A percentile compares a stretch with the other conserved stretches of the same genome.
These are phyloP conservation scores for Calonectria fujianensis DNA, from an alignment of 2,329 filamentous ascomycete genomes.

Conservation along the genomic window DNA sequence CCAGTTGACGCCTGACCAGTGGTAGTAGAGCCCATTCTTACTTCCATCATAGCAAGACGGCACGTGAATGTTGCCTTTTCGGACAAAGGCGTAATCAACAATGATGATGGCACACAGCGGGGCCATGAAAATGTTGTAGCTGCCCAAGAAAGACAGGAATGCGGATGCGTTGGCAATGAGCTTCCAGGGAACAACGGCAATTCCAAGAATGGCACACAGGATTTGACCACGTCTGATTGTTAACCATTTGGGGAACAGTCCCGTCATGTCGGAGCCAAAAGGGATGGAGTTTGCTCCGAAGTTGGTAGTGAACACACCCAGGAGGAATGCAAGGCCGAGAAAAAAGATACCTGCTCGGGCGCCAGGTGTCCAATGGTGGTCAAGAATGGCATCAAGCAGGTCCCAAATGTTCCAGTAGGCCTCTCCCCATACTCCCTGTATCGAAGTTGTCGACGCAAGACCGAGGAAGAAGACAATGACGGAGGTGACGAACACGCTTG, in stretches of 20 bases:
- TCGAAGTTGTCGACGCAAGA: slow-evolving; percentile 55
- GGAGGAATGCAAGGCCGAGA: slow-evolving; percentile 6
- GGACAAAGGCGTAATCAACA: slow-evolving; percentile 59
- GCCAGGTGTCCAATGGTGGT: slow-evolving; percentile 58
- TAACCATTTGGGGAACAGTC: background rate
- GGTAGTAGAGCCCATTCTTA: slow-evolving; percentile 57
- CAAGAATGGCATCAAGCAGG: slow-evolving; percentile 60
- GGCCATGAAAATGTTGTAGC: slow-evolving; percentile 19
- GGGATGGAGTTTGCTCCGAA: slow-evolving; percentile 19
- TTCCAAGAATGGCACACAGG: slow-evolving; percentile 1
- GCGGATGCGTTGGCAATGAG: slow-evolving; percentile 15
- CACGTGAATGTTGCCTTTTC: slow-evolving; percentile 56
- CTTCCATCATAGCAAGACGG: slow-evolving; percentile 56
- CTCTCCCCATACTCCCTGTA: slow-evolving; percentile 59
- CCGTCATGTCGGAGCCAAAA: slow-evolving; percentile 12
- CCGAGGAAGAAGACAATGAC: slow-evolving; percentile 14
- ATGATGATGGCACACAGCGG: slow-evolving; percentile 8
- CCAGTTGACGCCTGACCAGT: slow-evolving; percentile 59
- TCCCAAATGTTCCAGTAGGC: slow-evolving; percentile 62
- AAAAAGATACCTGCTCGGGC: slow-evolving; percentile 14
- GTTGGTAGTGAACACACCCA: slow-evolving; percentile 8
- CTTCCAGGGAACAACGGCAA: slow-evolving; percentile 11
- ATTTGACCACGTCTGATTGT: slow-evolving; percentile 5
- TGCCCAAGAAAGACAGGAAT: slow-evolving; percentile 15
- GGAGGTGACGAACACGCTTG: slow-evolving; percentile 8